These are phyloP conservation scores for Penicillium vulpinum DNA, from an alignment of 2,329 filamentous ascomycete genomes.

Conservation along the genomic window DNA sequence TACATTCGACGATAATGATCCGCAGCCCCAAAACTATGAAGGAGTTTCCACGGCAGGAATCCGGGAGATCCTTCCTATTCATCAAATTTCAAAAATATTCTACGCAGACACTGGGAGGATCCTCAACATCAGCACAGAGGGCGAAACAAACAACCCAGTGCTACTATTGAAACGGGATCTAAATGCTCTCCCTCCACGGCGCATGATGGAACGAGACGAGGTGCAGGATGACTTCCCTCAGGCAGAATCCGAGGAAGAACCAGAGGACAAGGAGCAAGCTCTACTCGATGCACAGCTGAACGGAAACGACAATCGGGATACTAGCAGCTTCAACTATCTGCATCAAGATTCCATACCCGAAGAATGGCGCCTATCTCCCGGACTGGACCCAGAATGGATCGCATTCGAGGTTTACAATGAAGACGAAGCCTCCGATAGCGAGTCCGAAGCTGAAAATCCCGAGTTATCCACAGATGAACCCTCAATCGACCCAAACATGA, in stretches of 20 bases:
- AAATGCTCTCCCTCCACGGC: conserved; percentile 61
- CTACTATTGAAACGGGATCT: conserved; percentile 72
- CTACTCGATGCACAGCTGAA: conserved; percentile 43
- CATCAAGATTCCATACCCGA: conserved; percentile 38
- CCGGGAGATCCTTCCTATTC: conserved; percentile 66
- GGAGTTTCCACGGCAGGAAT: conserved; percentile 64
- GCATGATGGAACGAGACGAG: conserved; percentile 55
- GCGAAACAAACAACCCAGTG: conserved; percentile 70
- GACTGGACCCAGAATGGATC: conserved; percentile 86
- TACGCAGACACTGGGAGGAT: conserved; percentile 90
- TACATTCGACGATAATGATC: conserved; percentile 61
- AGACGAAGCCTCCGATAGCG: conserved; percentile 57
- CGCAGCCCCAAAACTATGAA: conserved; percentile 59
- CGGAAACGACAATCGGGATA: conserved; percentile 5
- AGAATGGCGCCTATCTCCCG: conserved; percentile 65
- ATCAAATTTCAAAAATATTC: conserved; percentile 84
- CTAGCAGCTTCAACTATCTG: conserved; percentile 22
- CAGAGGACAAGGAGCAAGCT: conserved; percentile 44
- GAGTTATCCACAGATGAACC: conserved; percentile 17
- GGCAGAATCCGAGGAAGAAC: conserved; percentile 34
- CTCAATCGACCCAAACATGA: conserved; percentile 46
- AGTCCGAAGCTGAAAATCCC: conserved; percentile 44
- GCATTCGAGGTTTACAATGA: conserved; percentile 82
- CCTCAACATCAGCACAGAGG: conserved; percentile 73
- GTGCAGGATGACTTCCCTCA: conserved; percentile 34